Percentiles rank a stretch among this genome's conserved stretches.
Evolutionary conservation across 139 green algal genomes (phyloP).

Genomic region (Chlamydomonas asymmetrica): DNA sequence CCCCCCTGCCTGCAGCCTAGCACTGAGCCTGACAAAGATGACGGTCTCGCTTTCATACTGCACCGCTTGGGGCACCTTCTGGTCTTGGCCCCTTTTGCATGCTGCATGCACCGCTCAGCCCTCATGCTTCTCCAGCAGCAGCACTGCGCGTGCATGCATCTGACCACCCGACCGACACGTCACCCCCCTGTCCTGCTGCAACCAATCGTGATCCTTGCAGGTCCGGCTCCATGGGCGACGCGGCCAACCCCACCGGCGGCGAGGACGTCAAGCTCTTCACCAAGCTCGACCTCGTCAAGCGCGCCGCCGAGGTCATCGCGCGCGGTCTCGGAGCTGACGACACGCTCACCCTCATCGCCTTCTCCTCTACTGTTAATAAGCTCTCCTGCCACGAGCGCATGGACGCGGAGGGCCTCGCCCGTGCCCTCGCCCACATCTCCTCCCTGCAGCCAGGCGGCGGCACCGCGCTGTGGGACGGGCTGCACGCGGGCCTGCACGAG

Average conservation of each 20-base stretch:
- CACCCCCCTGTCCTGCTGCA: no score
- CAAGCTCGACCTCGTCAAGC: conserved; percentile 9
- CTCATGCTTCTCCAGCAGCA: no score
- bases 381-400: neutral
- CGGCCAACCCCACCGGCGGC: neutral
- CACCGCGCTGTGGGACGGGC: conserved; percentile 9
- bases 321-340: neutral
- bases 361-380: neutral
- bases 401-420: neutral
- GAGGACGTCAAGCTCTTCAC: conserved; percentile 15
- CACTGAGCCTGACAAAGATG: no score
- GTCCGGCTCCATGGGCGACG: conserved; percentile 7
- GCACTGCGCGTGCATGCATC: no score
- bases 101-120: no score
- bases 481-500: neutral
- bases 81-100: no score
- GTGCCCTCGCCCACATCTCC: neutral
- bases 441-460: neutral
- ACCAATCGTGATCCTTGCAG: neutral
- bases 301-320: conserved; percentile 2
- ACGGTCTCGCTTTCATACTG: no score
- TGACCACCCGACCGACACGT: no score
- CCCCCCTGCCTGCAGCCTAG: no score
- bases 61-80: no score
- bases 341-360: neutral